These are phyloP conservation scores for Trametes versicolor DNA, from an alignment of 1,284 basidiomycete species.

Conservation along the genomic window DNA sequence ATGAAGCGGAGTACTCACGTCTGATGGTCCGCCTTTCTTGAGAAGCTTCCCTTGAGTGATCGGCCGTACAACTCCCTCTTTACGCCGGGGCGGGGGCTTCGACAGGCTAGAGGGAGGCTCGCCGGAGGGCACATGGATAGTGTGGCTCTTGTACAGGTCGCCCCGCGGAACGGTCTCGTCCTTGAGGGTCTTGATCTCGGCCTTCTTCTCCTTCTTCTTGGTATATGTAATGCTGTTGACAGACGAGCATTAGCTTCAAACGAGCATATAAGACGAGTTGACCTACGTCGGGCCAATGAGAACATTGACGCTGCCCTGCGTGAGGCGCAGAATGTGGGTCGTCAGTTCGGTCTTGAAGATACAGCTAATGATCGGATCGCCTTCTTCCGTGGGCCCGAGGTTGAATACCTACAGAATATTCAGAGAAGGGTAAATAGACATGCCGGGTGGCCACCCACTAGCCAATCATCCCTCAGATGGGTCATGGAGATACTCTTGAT, in stretches of 20 bases:
- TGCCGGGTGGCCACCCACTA: conserved; percentile 59
- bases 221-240: conserved; percentile 79
- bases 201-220: conserved; percentile 98
- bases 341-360: conserved; percentile 97
- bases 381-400: conserved; percentile 85
- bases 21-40: conserved; percentile 78
- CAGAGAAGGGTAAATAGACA: background rate
- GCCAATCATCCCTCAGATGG: conserved; percentile 94
- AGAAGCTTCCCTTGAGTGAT: conserved; percentile 89
- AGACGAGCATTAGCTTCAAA: conserved; percentile 19
- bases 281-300: conserved; percentile 81
- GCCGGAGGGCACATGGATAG: conserved; percentile 89
- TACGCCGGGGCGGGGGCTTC: conserved; percentile 86
- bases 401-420: conserved; percentile 67
- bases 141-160: conserved; percentile 95
- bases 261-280: background rate
- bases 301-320: conserved; percentile 82
- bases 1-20: conserved; percentile 47
- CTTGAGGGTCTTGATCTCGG: conserved; percentile 88
- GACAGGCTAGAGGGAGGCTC: conserved; percentile 88
- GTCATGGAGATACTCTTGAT: conserved; percentile 91
- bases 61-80: conserved; percentile 84
- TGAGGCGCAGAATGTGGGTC: conserved; percentile 84
- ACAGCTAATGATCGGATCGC: conserved; percentile 94
- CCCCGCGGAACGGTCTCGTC: conserved; percentile 88